Conservation (phyloP, 768 basidiomycete genomes). For the Suillus paluster region DNA sequence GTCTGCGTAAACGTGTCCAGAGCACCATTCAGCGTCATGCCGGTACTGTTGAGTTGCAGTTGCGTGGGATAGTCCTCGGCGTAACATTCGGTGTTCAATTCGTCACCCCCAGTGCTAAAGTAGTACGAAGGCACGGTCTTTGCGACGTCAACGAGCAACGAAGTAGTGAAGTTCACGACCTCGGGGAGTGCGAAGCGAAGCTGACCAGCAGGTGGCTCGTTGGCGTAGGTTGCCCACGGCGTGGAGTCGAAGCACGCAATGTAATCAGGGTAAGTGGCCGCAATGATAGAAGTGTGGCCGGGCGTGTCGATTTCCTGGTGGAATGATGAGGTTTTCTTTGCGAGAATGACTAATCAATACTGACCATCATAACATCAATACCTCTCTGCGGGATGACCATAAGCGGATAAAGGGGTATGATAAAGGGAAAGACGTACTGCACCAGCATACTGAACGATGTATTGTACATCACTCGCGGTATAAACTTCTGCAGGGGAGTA, state of each 20-base stretch:
- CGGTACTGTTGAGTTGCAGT: conserved; percentile 50
- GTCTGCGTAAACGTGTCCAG: conserved; percentile 63
- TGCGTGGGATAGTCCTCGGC: conserved; percentile 62
- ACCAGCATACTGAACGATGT: conserved; percentile 70
- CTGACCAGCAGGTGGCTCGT: conserved; percentile 84
- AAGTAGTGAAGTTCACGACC: conserved; percentile 61
- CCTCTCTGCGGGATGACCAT: conserved; percentile 51
- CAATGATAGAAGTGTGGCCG: conserved; percentile 76
- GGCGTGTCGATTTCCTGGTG: conserved; percentile 82
- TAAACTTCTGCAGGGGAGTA: conserved; percentile 65
- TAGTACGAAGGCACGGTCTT: conserved; percentile 57
- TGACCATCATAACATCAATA: conserved; percentile 67
- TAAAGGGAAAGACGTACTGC: conserved; percentile 48
- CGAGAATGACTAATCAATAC: not conserved
- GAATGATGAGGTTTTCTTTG: not conserved
- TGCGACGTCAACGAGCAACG: conserved; percentile 58
- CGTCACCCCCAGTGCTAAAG: conserved; percentile 85
- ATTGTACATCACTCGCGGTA: conserved; percentile 54
- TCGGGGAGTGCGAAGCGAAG: conserved; percentile 69
- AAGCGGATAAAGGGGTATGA: not conserved
- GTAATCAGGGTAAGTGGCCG: conserved; percentile 68
- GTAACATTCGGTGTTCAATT: conserved; percentile 74
- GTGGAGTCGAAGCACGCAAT: conserved; percentile 64
- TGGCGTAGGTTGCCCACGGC: conserved; percentile 66
- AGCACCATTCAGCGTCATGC: conserved; percentile 64